Evolutionary conservation across 2,329 filamentous ascomycete genomes (phyloP).

Genomic region (Cladophialophora immunda): DNA sequence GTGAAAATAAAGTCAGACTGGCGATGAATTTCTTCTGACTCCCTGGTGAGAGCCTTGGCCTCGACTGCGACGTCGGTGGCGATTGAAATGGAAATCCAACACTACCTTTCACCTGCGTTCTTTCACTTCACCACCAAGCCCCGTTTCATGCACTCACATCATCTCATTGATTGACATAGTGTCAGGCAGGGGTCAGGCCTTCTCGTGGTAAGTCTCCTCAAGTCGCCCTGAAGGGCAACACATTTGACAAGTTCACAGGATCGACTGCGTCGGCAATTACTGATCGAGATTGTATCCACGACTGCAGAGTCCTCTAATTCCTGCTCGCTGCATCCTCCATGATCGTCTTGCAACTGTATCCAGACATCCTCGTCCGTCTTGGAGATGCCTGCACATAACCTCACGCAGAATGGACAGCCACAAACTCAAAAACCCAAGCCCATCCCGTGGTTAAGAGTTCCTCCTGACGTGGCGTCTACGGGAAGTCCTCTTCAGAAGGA

Average conservation of each 20-base stretch:
- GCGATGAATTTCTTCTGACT: not conserved
- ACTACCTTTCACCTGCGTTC: not conserved
- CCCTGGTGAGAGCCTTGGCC: not conserved
- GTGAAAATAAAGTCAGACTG: not conserved
- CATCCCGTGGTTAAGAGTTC: not conserved
- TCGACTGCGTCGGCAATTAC: not conserved
- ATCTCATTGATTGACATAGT: not conserved
- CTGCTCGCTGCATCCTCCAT: not conserved
- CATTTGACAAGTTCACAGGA: not conserved
- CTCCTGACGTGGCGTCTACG: not conserved
- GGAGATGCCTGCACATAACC: not conserved
- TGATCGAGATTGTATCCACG: not conserved
- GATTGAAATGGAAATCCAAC: not conserved
- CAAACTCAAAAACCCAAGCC: not conserved
- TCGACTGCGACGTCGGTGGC: not conserved
- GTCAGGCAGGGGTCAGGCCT: not conserved
- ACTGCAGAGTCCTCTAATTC: not conserved
- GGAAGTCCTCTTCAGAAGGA: not conserved
- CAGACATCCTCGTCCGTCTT: not conserved
- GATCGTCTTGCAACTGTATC: not conserved
- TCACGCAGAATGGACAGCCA: not conserved
- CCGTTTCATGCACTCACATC: not conserved
- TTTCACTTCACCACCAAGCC: constrained; percentile 3
- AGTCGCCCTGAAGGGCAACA: not conserved
- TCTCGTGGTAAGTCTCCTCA: not conserved